A percentile compares a stretch with the other conserved stretches of the same genome.
phyloP scores from a whole-genome alignment of 805 yeast genomes.

The Metschnikowia vanudenii region DNA sequence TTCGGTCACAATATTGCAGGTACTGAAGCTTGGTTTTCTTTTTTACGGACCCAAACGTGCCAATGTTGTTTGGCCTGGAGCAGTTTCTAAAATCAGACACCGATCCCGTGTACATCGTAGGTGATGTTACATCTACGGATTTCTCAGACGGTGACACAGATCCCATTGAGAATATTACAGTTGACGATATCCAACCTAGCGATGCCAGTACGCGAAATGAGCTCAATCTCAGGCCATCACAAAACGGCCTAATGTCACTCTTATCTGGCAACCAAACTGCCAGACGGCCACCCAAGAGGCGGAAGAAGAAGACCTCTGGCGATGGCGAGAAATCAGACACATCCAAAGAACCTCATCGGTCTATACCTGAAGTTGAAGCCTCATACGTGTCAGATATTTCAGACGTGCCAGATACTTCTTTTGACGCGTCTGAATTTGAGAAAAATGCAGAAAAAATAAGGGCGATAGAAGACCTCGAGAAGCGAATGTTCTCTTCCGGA shows the following conservation, averaged over 20 bases:
- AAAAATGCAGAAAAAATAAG: conserved; percentile 1
- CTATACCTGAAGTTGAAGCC: not conserved
- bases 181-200: not conserved
- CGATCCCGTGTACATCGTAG: not conserved
- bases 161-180: conserved; percentile 5
- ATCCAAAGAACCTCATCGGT: not conserved
- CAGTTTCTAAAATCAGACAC: conserved; percentile 3
- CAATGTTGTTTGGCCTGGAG: conserved; percentile 18
- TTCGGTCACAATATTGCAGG: no score
- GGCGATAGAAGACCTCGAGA: conserved; percentile 13
- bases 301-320: not conserved
- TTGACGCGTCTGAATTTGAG: conserved; percentile 10
- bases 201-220: not conserved
- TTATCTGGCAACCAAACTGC: conserved; percentile 17
- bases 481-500: conserved; percentile 11
- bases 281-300: conserved; percentile 4
- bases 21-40: not conserved
- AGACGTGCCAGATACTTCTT: conserved; percentile 8
- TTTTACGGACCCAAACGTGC: not conserved
- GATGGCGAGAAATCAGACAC: not conserved
- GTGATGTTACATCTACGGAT: not conserved
- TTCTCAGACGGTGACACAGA: conserved; percentile 1
- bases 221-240: not conserved
- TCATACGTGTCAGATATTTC: conserved; percentile 1
- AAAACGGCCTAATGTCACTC: conserved; percentile 16